Conservation (phyloP, 768 basidiomycete species). For the Lentinula sp. region DNA sequence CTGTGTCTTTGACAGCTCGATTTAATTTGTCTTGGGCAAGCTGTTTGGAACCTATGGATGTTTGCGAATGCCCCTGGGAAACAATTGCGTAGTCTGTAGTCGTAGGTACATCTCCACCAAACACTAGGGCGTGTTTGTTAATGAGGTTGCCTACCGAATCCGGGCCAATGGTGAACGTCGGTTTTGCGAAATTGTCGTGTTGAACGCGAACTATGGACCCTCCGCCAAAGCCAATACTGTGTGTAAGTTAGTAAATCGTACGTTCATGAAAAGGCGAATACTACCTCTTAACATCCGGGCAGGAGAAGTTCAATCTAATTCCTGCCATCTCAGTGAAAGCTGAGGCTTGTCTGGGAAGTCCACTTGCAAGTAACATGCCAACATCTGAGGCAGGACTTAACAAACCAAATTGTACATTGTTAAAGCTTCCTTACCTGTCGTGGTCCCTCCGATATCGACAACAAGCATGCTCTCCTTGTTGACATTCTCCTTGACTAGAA, state of each 20-base stretch:
- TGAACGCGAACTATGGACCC: conserved; percentile 39
- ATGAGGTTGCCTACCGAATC: conserved; percentile 47
- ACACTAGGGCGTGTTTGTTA: conserved; percentile 37
- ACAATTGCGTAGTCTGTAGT: conserved; percentile 51
- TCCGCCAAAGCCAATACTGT: conserved; percentile 49
- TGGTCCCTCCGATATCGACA: conserved; percentile 53
- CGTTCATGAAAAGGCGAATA: background rate
- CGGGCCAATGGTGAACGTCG: conserved; percentile 40
- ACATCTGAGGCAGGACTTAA: conserved; percentile 31
- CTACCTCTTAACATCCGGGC: conserved; percentile 40
- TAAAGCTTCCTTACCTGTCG: conserved; percentile 10
- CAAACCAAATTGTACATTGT: background rate
- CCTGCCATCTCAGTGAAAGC: conserved; percentile 48
- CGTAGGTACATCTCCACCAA: conserved; percentile 44
- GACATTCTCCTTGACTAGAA: conserved; percentile 36
- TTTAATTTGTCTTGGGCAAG: conserved; percentile 6
- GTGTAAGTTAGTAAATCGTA: background rate
- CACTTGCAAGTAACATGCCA: conserved; percentile 45
- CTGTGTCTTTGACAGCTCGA: conserved; percentile 19
- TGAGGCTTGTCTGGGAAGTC: conserved; percentile 50
- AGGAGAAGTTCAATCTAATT: conserved; percentile 45
- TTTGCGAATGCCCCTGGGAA: background rate
- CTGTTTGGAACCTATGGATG: background rate
- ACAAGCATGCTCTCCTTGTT: conserved; percentile 34
- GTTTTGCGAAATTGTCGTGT: background rate